Evolutionary conservation across 1,139 yeast species (phyloP), one percentile per base, ranked within the genome.

Genomic region (Tardiomyces blankii): DNA sequence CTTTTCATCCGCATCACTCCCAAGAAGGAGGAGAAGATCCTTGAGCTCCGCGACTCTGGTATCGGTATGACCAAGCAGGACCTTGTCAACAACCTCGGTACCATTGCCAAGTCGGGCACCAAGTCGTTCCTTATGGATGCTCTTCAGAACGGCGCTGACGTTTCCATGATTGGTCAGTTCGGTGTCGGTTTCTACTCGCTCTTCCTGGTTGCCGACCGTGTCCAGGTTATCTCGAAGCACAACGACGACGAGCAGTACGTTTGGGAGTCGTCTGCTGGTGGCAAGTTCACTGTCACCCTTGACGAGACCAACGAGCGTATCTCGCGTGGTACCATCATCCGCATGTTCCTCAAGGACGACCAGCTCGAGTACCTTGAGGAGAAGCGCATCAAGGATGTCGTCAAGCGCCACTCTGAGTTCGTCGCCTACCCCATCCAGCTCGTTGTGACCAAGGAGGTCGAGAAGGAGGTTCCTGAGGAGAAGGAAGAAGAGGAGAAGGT

Each of bases 141-240:
- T 58, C 79, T 91, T 59, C 82, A 95, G 58, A 96, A 96, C 57
- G 99, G 99, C 75, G 98, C 98, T 56, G 99, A 93, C 71, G 96
- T 93, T 56, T 88, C 97, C 56, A 93, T 93, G 98, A 93, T 93
- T 75, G 99, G 99, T 79, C 98, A 93, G 75, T 93, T 93, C 77
- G 99, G 99, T 87, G 98, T 93, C 62, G 99, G 99, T 80, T 93
- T 93, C 91, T 93, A 93, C 84, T 91, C 99, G 49, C 78, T 91
- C 61, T 93, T 93, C 86, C 82, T 93, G 76, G 98, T 93, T 66
- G 98, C 98, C 64, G 99, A 93, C 75, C 88, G 82, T 64, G 98
- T 93, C 55, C 96, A 91, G 75, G 98, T 93, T 61, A 87, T 93
- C 68, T 86, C 98, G 55, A 93, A 93, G 79, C 84, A 89, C 79